Conservation (phyloP, 441 rosid species). For the Syzygium syzygioides region DNA sequence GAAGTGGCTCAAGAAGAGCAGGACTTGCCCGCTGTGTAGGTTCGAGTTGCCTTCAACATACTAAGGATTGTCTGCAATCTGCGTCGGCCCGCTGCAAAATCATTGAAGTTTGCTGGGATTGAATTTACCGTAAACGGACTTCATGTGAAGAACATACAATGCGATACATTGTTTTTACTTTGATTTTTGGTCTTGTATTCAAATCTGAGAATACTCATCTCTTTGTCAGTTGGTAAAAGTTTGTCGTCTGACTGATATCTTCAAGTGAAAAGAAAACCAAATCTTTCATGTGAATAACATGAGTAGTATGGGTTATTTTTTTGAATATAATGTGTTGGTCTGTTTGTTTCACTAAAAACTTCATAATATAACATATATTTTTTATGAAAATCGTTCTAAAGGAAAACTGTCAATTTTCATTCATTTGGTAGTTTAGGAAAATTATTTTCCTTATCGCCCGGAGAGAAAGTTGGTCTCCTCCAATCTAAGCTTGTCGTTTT, state of each 20-base stretch:
- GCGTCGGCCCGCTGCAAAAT: background rate
- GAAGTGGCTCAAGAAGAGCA: background rate
- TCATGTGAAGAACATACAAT: background rate
- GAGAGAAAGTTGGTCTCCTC: too few relatives aligned
- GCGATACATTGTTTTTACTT: background rate
- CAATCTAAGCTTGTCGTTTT: too few relatives aligned
- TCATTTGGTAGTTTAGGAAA: background rate
- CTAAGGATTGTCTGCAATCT: background rate
- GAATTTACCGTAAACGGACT: background rate
- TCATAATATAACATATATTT: background rate
- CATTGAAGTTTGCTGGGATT: background rate
- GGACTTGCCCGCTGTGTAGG: background rate
- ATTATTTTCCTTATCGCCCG: background rate
- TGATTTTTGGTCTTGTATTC: background rate
- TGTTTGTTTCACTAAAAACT: background rate
- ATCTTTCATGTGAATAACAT: background rate
- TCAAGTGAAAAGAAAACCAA: background rate
- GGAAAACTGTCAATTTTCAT: background rate
- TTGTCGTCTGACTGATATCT: background rate
- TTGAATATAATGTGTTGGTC: background rate
- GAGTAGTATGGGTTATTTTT: background rate
- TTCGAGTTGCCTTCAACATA: background rate
- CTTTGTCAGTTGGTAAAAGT: background rate
- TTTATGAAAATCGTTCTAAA: rapidly evolving
- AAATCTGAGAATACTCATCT: background rate